Evolutionary conservation across 208 protist genomes (phyloP).

Genomic region (Crithidia fasciculata): DNA sequence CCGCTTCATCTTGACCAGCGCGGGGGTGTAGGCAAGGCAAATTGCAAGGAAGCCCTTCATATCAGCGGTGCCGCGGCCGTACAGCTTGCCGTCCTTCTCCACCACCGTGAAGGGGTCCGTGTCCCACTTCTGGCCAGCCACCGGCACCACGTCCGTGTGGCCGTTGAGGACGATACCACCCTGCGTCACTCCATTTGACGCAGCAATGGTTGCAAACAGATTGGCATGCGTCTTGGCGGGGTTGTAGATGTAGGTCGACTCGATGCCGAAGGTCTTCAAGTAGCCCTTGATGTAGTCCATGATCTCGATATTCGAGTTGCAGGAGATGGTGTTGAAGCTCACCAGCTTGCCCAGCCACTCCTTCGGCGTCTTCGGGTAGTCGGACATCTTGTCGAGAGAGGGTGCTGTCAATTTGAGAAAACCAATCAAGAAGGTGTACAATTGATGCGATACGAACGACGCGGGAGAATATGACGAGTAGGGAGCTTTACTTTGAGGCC

Average conservation of each 20-base stretch:
- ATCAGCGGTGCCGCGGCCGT: conserved; percentile 54
- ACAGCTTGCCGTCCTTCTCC: conserved; percentile 53
- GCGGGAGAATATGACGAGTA: too few relatives aligned
- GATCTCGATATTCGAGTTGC: conserved; percentile 45
- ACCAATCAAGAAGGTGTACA: too few relatives aligned
- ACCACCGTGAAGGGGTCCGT: conserved; percentile 53
- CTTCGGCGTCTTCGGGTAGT: neutral
- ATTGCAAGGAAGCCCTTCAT: conserved; percentile 70
- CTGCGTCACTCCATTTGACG: conserved; percentile 32
- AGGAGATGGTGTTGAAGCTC: conserved; percentile 51
- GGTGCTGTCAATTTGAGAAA: too few relatives aligned
- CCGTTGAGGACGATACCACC: conserved; percentile 59
- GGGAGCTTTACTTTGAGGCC: too few relatives aligned
- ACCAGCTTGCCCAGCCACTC: conserved; percentile 54
- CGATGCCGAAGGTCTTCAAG: conserved; percentile 30
- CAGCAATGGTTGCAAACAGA: conserved; percentile 55
- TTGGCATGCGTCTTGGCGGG: conserved; percentile 44
- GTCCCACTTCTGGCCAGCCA: conserved; percentile 57
- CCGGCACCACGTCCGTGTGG: conserved; percentile 63
- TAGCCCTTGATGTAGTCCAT: conserved; percentile 19
- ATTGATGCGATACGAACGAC: too few relatives aligned
- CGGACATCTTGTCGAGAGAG: too few relatives aligned
- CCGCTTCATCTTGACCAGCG: conserved; percentile 40
- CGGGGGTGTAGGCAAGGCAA: conserved; percentile 32
- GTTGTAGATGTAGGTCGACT: conserved; percentile 36